A percentile compares a stretch with the other conserved stretches of the same genome.
These are phyloP conservation scores for Naganishia vishniacii DNA, from an alignment of 768 basidiomycete species.

Conservation along the genomic window DNA sequence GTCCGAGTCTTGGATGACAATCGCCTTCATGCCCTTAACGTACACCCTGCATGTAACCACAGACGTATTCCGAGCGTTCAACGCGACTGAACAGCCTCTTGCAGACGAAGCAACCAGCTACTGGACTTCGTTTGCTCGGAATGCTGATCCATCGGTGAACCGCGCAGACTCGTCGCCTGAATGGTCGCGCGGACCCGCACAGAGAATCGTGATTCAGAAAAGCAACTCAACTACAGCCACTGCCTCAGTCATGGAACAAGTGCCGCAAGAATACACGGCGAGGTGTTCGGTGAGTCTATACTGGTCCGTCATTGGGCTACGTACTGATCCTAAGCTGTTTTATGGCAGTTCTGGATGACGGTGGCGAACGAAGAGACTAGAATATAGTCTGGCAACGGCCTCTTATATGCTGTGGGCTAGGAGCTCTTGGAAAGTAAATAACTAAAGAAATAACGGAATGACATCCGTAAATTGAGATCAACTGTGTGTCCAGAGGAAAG, in stretches of 20 bases:
- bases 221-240: slow-evolving; percentile 24
- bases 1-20: not conserved
- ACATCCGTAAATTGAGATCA: too few relatives aligned
- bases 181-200: slow-evolving; percentile 6
- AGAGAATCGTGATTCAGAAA: slow-evolving; percentile 21
- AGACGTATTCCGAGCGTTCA: slow-evolving; percentile 25
- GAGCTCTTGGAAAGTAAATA: not conserved
- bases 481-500: too few relatives aligned
- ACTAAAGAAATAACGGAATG: too few relatives aligned
- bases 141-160: slow-evolving; percentile 20
- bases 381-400: not conserved
- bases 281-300: slow-evolving; percentile 25
- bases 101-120: slow-evolving; percentile 24
- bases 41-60: too few relatives aligned
- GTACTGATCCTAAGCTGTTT: not conserved
- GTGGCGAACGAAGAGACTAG: slow-evolving; percentile 19
- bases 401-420: not conserved
- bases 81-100: slow-evolving; percentile 28
- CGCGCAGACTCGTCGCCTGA: slow-evolving; percentile 21
- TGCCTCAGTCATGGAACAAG: slow-evolving; percentile 19
- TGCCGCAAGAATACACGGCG: slow-evolving; percentile 16
- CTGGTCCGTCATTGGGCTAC: too few relatives aligned
- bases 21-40: too few relatives aligned
- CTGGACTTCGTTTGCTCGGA: slow-evolving; percentile 28
- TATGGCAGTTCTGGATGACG: slow-evolving; percentile 22